Evolutionary conservation across 441 rosid genomes (phyloP), one percentile per base, ranked within the genome.

Genomic region (Caryocar brasiliense): DNA sequence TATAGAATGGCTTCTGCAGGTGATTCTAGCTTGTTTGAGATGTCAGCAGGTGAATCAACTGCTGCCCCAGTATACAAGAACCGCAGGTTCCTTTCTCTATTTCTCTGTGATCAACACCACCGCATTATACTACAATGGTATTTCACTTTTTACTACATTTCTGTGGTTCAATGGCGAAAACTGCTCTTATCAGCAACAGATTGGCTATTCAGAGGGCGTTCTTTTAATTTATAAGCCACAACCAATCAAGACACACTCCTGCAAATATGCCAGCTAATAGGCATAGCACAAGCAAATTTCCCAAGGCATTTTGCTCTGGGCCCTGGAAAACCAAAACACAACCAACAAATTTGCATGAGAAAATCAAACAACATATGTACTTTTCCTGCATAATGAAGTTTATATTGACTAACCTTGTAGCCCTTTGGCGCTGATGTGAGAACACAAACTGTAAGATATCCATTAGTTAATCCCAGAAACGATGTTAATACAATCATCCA

Each of bases 151-250:
- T n/a, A n/a, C n/a, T n/a, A n/a, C n/a, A n/a, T n/a, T n/a, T n/a
- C n/a, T 1, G 15, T 3, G 7, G 7, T 14, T 7, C 14, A 2
- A 19, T 8, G 28, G 22, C 2, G 11, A 18, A 3, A 20, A 28
- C 33, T 43, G 32, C 29, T 47, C 44, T 45, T 11, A 43, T 20
- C 17, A 3, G 10, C 11, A 4, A 27, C 19, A 11, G 37, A 32
- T 23, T 41, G 23, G 32, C 41, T 52, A 36, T 36, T 64, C 36
- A 70, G 33, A 79, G 82, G 6, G 71, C 71, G 46, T 60, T 23
- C 3, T 67, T 66, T 39, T 80, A 84, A n/a, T 95, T 93, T 39
- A 91, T 80, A 30, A 91, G 81, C 96, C 98, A 91, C 61, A 90
- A 58, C 96, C 96, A 90, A 50, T 73, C 95, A 27, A 86, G 80